phyloP scores from a whole-genome alignment of 2,329 filamentous ascomycete genomes.

The Cladosporium sp. region DNA sequence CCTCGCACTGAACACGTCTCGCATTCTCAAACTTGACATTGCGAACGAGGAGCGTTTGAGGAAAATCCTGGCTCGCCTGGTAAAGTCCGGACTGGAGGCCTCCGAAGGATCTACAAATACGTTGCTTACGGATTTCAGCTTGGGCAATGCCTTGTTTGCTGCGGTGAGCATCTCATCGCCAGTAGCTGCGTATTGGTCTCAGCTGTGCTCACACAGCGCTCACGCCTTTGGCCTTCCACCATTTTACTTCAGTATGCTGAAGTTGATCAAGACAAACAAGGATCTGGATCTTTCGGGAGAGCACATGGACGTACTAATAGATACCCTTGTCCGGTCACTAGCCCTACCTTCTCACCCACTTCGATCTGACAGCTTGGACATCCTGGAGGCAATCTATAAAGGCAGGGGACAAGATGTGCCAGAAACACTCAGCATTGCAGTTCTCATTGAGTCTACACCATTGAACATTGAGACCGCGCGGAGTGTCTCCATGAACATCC shows the following conservation, averaged over 20 bases:
- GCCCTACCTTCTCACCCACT: conserved; percentile 73
- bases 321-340: conserved; percentile 70
- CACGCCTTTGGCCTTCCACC: conserved; percentile 21
- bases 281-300: conserved; percentile 26
- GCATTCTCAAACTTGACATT: conserved; percentile 9
- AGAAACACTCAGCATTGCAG: conserved; percentile 62
- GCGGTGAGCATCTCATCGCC: conserved; percentile 14
- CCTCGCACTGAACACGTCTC: conserved; percentile 9
- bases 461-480: conserved; percentile 75
- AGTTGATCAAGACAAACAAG: conserved; percentile 21
- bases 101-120: not conserved
- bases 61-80: not conserved
- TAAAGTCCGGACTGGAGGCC: conserved; percentile 7
- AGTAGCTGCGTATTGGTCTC: conserved; percentile 3
- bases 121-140: conserved; percentile 12
- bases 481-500: conserved; percentile 79
- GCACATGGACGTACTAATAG: conserved; percentile 62
- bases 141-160: conserved; percentile 13
- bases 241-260: conserved; percentile 33
- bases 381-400: conserved; percentile 64
- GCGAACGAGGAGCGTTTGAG: conserved; percentile 5
- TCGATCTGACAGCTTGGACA: conserved; percentile 69
- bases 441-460: conserved; percentile 76
- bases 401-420: conserved; percentile 51
- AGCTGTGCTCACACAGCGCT: conserved; percentile 10